These are phyloP conservation scores for Arachis monticola DNA, from an alignment of 331 rosid species.

Conservation along the genomic window DNA sequence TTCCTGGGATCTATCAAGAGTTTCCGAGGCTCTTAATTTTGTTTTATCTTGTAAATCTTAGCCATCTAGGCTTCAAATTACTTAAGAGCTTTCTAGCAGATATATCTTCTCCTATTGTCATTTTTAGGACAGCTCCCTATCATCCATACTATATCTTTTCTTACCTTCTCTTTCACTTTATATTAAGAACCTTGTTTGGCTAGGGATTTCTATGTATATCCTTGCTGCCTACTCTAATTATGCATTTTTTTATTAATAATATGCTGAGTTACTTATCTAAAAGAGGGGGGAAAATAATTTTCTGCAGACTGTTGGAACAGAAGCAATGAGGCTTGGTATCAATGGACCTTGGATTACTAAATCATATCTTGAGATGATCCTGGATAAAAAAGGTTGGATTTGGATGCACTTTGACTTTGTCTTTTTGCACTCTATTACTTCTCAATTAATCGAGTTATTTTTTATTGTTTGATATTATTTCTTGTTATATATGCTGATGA, in stretches of 20 bases:
- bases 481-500: constrained; percentile 27
- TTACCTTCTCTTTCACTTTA: constrained; percentile 8
- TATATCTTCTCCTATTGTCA: not conserved
- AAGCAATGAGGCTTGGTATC: constrained; percentile 78
- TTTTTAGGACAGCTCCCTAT: not conserved
- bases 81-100: not conserved
- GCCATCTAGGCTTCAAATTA: not conserved
- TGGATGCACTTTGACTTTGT: constrained; percentile 17
- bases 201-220: constrained; percentile 24
- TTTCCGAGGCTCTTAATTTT: not conserved
- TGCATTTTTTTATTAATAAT: constrained; percentile 14
- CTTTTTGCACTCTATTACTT: constrained; percentile 10
- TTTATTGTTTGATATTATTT: constrained; percentile 8
- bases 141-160: not conserved
- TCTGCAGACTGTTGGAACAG: constrained; percentile 92
- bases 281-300: not conserved
- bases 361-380: constrained; percentile 97
- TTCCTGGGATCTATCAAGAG: not conserved
- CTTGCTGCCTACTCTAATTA: constrained; percentile 22
- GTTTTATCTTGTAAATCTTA: not conserved
- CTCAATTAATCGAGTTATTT: constrained; percentile 30
- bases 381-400: constrained; percentile 81
- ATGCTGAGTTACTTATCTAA: constrained; percentile 33
- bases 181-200: constrained; percentile 15
- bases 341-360: constrained; percentile 92